A percentile compares a stretch with the other conserved stretches of the same genome.
Evolutionary conservation across 2,329 filamentous ascomycete genomes (phyloP).

Genomic region (Colletotrichum endophyticum): DNA sequence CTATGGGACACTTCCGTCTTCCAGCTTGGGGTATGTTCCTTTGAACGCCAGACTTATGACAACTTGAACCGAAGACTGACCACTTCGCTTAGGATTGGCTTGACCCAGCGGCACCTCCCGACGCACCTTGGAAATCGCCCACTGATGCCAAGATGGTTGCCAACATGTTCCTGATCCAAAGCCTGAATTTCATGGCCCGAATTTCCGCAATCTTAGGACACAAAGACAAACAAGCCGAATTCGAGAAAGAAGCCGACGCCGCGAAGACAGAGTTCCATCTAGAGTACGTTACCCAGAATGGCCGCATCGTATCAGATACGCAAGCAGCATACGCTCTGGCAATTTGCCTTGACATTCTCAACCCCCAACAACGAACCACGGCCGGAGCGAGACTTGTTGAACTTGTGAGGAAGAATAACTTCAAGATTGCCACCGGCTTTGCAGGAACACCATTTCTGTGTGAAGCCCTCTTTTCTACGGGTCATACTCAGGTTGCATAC

Average conservation of each 20-base stretch:
- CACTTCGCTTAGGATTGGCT: slow-evolving; percentile 41
- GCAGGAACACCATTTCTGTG: slow-evolving; percentile 25
- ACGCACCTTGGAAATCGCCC: slow-evolving; percentile 28
- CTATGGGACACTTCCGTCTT: not conserved
- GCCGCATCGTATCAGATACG: slow-evolving; percentile 21
- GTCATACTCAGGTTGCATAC: slow-evolving; percentile 30
- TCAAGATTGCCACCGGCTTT: slow-evolving; percentile 25
- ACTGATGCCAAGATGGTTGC: slow-evolving; percentile 34
- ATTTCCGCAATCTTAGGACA: slow-evolving; percentile 23
- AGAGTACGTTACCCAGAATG: slow-evolving; percentile 23
- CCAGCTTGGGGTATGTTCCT: slow-evolving; percentile 1
- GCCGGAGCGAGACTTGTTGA: not conserved
- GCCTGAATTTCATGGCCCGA: not conserved
- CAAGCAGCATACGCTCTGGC: slow-evolving; percentile 26
- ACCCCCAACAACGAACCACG: not conserved
- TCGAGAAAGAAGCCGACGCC: not conserved
- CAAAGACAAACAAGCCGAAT: not conserved
- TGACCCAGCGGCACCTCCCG: slow-evolving; percentile 33
- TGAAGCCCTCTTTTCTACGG: slow-evolving; percentile 14
- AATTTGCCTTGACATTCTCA: slow-evolving; percentile 22
- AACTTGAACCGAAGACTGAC: slow-evolving; percentile 19
- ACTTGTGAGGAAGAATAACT: not conserved
- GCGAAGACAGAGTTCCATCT: slow-evolving; percentile 22
- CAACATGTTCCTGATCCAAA: slow-evolving; percentile 33
- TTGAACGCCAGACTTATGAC: not conserved